These are phyloP conservation scores for Metarhizium sp. DNA, from an alignment of 2,329 filamentous ascomycete genomes.

Conservation along the genomic window DNA sequence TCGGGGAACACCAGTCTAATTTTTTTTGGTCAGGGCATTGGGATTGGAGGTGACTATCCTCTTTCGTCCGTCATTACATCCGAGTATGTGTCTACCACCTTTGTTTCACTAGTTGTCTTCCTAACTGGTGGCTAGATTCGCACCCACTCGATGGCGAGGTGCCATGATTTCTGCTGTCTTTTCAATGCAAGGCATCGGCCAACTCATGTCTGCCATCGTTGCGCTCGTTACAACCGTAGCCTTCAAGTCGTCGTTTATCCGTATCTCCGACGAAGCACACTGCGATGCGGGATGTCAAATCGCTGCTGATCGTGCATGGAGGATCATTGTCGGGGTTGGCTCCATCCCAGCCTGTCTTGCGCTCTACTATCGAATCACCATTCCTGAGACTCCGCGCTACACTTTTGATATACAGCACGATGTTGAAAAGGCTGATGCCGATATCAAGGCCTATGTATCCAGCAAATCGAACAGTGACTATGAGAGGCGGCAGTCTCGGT, in stretches of 20 bases:
- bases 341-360: constrained; percentile 69
- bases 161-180: constrained; percentile 80
- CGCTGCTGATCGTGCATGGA: constrained; percentile 74
- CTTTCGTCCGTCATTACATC: constrained; percentile 73
- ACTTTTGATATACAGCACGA: constrained; percentile 74
- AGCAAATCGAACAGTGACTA: constrained; percentile 38
- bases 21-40: constrained; percentile 44
- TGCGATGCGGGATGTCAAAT: constrained; percentile 56
- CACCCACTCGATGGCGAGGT: constrained; percentile 71
- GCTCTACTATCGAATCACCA: constrained; percentile 78
- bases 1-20: constrained; percentile 1
- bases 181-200: constrained; percentile 77
- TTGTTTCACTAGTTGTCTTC: not conserved
- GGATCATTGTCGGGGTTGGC: constrained; percentile 70
- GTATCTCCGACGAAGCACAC: constrained; percentile 26
- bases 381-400: constrained; percentile 76
- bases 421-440: constrained; percentile 63
- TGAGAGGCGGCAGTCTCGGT: constrained; percentile 39
- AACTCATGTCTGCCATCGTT: constrained; percentile 61
- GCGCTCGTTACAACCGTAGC: constrained; percentile 58
- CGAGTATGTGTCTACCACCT: constrained; percentile 36
- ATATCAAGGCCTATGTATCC: constrained; percentile 52
- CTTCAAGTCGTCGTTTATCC: constrained; percentile 45
- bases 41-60: constrained; percentile 77
- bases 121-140: constrained; percentile 37